Base-by-base conservation (phyloP, 345 rosid genomes). In the Rhodamnia argentea region DNA sequence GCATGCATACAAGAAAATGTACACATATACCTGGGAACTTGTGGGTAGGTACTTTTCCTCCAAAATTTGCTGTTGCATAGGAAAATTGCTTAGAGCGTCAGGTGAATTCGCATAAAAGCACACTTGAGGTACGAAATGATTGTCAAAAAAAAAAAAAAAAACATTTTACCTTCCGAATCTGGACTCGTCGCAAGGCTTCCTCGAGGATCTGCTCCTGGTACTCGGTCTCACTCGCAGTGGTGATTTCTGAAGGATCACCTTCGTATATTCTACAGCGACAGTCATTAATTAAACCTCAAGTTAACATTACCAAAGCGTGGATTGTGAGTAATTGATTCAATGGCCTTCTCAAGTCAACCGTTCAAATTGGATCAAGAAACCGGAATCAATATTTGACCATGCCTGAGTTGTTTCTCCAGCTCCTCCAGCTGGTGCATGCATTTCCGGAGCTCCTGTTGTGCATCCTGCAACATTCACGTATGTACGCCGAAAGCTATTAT, bases 391-490 rank as follows among this genome's bases (percentile, higher is more conserved):
- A 32, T 40, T 42, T 0, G 24, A 83, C 37, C 59, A 6, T 88
- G 90, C 92, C 93, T 88, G 83, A 92, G 87, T 85, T 86, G 87
- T 90, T 85, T 90, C 83, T 88, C 90, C 85, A 88, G 84, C 37
- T 86, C 85, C 59, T 81, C 85, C 27, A 92, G n/a, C 29, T 52
- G 89, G 42, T 86, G 60, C 83, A 84, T 86, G 14, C 60, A 86
- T 84, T 88, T 86, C 50, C 40, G 32, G 23, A 92, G 84, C 82
- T 89, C 88, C 81, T 83, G 89, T 50, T 90, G 90, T 27, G 14
- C 58, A 59, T 83, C 53, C 83, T 89, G 91, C 94, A 87, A 52
- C 40, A 78, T 62, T 52, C 82, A 29, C 18, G 55, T 47, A 24
- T 37, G 20, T 40, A 52, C 22, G 40, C 29, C 15, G 11, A 76